Base-by-base conservation (phyloP, 306 rosid genomes). In the Fragaria nilgerrensis region DNA sequence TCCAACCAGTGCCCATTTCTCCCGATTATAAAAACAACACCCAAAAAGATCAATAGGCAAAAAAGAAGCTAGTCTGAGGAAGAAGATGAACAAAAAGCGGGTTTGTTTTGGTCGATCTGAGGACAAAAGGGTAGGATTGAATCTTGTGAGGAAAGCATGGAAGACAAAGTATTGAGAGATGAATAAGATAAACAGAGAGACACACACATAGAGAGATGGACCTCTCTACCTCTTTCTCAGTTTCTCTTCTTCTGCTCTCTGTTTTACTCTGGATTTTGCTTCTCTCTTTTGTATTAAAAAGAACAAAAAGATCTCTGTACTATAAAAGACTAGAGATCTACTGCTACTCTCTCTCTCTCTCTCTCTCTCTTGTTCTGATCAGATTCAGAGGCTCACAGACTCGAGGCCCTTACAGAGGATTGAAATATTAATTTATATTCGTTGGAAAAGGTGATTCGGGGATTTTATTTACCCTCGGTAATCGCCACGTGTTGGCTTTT, bases 1-100 rank as follows among this genome's bases (percentile, higher is more conserved):
- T 89, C 99, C 99, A 95, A 55, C 98, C 94, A 9, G 94, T 92
- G 45, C 96, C 97, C 99, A 95, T 92, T 76, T 36, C 72, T 83
- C 74, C 25, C 5, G 20, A 14, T 29, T 62, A 62, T 16, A 15
- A 63, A 61, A 74, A 32, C 11, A 5, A 59, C 19, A 11, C 19
- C 59, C 37, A 25, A 19, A 43, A 43, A 59, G 19, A 80, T 50
- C 12, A 73, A 76, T 56, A 68, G 39, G 25, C 19, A 14, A 14
- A 10, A 70, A 29, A 70, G 32, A 4, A 9, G 45, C 75, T 47
- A 65, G 17, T 59, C 36, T 23, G n/a, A 62, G 49, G 75, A 13
- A 62, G 82, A 68, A 45, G 50, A 34, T 43, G 9, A 1, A 74
- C 27, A 77, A 72, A 80, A 75, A 59, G 43, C 19, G 29, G 78